Percentiles rank a stretch among this genome's conserved stretches.
Evolutionary conservation across 208 protist genomes (phyloP).

Genomic region (Leishmania martiniquensis): DNA sequence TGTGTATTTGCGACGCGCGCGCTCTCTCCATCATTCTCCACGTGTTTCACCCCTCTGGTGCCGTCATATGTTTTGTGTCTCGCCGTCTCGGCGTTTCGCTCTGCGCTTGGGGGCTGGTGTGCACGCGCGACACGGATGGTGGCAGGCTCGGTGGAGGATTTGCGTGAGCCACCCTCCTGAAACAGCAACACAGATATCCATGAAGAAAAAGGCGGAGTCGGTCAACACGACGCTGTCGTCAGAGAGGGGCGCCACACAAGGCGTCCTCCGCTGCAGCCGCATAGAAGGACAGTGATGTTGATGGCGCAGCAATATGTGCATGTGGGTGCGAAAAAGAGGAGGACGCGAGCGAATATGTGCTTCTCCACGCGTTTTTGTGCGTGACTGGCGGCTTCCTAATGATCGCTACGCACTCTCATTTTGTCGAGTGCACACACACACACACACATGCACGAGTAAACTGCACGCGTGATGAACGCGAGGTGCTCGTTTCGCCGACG

Average conservation of each 20-base stretch:
- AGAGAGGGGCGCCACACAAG: background rate
- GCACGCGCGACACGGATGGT: too few species aligned
- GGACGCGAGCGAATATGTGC: background rate
- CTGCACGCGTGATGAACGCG: background rate
- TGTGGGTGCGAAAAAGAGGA: too few species aligned
- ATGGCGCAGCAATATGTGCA: too few species aligned
- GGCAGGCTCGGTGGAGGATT: too few species aligned
- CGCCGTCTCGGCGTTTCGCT: background rate
- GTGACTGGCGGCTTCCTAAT: background rate
- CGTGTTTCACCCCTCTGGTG: background rate
- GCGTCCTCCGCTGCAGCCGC: background rate
- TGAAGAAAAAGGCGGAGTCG: too few species aligned
- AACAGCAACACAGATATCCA: too few species aligned
- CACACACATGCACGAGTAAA: background rate
- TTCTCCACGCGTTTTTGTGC: background rate
- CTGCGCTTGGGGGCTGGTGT: background rate
- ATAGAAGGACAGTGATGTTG: too few species aligned
- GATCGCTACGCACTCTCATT: background rate
- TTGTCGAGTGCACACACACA: background rate
- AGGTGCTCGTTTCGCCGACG: too few species aligned
- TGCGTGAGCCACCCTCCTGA: too few species aligned
- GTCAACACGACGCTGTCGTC: too few species aligned
- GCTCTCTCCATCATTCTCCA: background rate
- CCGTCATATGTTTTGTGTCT: background rate
- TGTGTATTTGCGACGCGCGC: background rate